A percentile compares a stretch with the other conserved stretches of the same genome.
Evolutionary conservation across 345 rosid species (phyloP).

Genomic region (Luvunga scandens): DNA sequence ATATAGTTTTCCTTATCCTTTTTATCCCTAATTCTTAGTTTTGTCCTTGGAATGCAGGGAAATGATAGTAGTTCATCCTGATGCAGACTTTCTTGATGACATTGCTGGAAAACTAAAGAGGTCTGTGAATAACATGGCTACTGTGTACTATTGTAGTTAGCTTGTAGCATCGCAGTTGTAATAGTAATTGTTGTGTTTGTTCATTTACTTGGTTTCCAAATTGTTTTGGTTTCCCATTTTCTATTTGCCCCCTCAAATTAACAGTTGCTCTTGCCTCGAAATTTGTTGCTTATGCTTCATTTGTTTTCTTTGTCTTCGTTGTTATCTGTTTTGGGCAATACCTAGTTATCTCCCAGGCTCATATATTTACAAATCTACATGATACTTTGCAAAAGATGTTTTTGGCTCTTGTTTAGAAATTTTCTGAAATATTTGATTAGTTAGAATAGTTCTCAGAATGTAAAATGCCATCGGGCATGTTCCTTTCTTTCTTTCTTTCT

Average conservation of each 20-base stretch:
- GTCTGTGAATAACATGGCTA: slow-evolving; percentile 36
- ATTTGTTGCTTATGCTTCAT: background rate
- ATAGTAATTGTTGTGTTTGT: background rate
- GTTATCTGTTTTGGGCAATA: too few relatives aligned
- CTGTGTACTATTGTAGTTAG: background rate
- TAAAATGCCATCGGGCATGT: background rate
- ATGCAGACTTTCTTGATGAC: slow-evolving; percentile 83
- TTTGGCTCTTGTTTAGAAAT: background rate
- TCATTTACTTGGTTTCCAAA: background rate
- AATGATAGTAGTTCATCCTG: slow-evolving; percentile 90
- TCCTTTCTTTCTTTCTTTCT: background rate
- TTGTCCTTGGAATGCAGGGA: slow-evolving; percentile 49
- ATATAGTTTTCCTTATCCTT: background rate
- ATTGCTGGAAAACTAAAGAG: slow-evolving; percentile 90
- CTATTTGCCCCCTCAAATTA: background rate
- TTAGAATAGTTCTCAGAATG: background rate
- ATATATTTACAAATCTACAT: background rate
- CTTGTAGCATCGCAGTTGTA: background rate
- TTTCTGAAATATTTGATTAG: background rate
- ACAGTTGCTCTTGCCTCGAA: background rate
- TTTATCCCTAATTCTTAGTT: background rate
- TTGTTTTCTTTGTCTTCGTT: background rate
- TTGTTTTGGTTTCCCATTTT: background rate
- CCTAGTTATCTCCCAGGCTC: too few relatives aligned
- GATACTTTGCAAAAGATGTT: background rate